phyloP scores from a whole-genome alignment of 495 filamentous ascomycete genomes.

The Hypoxylon cercidicola region DNA sequence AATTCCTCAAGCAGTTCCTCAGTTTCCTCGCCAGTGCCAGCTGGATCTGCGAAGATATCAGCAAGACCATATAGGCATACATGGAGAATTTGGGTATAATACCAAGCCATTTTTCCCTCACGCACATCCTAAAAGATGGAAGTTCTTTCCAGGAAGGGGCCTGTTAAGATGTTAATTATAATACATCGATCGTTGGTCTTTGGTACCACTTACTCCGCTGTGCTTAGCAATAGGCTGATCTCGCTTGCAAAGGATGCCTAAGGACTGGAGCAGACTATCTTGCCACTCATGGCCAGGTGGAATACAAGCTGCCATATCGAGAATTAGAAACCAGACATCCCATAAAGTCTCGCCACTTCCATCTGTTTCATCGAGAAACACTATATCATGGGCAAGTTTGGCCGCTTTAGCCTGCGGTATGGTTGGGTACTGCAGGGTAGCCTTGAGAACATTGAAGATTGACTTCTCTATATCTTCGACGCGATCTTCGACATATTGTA shows the following conservation, averaged over 20 bases:
- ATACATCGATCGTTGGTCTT: neutral
- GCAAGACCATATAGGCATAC: neutral
- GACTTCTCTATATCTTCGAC: neutral
- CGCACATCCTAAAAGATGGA: neutral
- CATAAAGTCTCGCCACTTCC: neutral
- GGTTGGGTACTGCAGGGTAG: neutral
- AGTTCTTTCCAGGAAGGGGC: neutral
- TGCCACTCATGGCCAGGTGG: constrained; percentile 10
- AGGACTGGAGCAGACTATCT: constrained; percentile 4
- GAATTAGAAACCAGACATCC: neutral
- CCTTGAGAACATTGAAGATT: neutral
- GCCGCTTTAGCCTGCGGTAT: neutral
- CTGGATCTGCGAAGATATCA: constrained; percentile 8
- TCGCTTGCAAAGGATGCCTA: constrained; percentile 7
- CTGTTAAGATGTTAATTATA: neutral
- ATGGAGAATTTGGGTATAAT: neutral
- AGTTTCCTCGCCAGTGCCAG: constrained; percentile 3
- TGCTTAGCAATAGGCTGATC: neutral
- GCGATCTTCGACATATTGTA: neutral
- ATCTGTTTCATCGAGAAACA: neutral
- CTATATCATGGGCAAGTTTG: neutral
- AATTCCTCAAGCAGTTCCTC: neutral
- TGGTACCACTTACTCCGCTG: neutral
- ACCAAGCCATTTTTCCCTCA: constrained; percentile 1
- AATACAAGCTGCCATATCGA: constrained; percentile 5